These are phyloP conservation scores for Neonectria faginata DNA, from an alignment of 2,329 filamentous ascomycete genomes.

Conservation along the genomic window DNA sequence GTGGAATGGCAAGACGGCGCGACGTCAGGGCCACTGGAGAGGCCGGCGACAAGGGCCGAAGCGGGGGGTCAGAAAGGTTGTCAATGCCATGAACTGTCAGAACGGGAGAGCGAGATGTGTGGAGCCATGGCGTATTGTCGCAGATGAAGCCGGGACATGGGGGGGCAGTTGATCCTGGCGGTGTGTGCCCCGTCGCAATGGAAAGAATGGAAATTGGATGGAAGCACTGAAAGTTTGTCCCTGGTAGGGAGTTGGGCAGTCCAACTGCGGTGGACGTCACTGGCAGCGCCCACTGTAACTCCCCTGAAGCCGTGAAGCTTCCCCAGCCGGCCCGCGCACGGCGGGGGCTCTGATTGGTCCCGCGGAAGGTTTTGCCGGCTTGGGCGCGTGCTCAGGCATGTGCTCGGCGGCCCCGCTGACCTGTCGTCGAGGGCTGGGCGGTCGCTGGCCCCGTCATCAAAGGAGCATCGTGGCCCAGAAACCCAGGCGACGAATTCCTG, in stretches of 20 bases:
- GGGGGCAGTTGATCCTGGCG: conserved; percentile 19
- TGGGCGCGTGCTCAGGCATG: conserved; percentile 15
- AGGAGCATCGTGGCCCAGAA: conserved; percentile 43
- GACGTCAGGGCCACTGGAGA: conserved; percentile 27
- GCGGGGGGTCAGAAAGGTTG: conserved; percentile 44
- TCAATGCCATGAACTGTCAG: conserved; percentile 22
- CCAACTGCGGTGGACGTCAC: not conserved
- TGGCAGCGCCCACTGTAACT: conserved; percentile 9
- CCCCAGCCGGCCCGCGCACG: not conserved
- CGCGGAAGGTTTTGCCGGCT: not conserved
- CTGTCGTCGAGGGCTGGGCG: conserved; percentile 11
- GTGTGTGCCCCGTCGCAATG: not conserved
- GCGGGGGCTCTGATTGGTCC: conserved; percentile 7
- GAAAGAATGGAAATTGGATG: not conserved
- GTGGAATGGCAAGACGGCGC: conserved; percentile 18
- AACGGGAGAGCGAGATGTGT: conserved; percentile 31
- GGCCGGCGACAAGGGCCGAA: conserved; percentile 39
- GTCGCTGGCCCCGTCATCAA: conserved; percentile 23
- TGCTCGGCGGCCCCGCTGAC: conserved; percentile 22
- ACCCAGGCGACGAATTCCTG: conserved; percentile 32
- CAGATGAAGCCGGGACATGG: conserved; percentile 18
- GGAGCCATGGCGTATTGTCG: conserved; percentile 30
- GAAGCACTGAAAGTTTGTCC: conserved; percentile 1
- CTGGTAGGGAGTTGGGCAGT: not conserved
- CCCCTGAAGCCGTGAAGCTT: conserved; percentile 1